Evolutionary conservation across 495 filamentous ascomycete genomes (phyloP).

Genomic region (Penicillium atrosanguineum): DNA sequence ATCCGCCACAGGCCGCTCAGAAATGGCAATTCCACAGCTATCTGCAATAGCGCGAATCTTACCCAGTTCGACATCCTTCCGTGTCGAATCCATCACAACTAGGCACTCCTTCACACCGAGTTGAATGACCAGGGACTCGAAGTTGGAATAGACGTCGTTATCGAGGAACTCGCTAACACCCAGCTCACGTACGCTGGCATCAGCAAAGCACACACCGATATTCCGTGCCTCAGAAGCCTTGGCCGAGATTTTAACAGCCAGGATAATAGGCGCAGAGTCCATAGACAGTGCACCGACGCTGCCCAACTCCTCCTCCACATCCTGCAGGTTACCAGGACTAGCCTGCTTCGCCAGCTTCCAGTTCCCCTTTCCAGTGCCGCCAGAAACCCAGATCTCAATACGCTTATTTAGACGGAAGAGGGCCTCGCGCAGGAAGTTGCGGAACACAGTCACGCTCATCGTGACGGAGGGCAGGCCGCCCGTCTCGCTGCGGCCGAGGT

Average conservation of each 20-base stretch:
- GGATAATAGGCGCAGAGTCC: conserved; percentile 86
- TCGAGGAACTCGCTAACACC: conserved; percentile 97
- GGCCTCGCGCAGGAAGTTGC: conserved; percentile 92
- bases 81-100: conserved; percentile 68
- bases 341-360: conserved; percentile 93
- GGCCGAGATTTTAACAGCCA: conserved; percentile 88
- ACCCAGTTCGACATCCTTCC: conserved; percentile 83
- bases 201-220: conserved; percentile 96
- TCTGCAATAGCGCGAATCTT: conserved; percentile 89
- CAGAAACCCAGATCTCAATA: conserved; percentile 82
- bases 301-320: conserved; percentile 94
- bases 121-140: conserved; percentile 94
- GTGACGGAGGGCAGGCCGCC: conserved; percentile 88
- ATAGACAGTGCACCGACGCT: conserved; percentile 55
- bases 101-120: conserved; percentile 93
- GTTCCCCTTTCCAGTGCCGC: conserved; percentile 63
- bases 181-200: conserved; percentile 93
- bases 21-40: conserved; percentile 84
- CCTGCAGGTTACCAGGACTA: conserved; percentile 93
- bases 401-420: conserved; percentile 88
- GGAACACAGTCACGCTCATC: conserved; percentile 88
- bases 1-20: conserved; percentile 70
- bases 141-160: conserved; percentile 97
- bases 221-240: conserved; percentile 80
- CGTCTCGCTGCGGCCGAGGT: conserved; percentile 78